Conservation (phyloP, 768 basidiomycete species). For the Cyclocybe cylindracea region DNA sequence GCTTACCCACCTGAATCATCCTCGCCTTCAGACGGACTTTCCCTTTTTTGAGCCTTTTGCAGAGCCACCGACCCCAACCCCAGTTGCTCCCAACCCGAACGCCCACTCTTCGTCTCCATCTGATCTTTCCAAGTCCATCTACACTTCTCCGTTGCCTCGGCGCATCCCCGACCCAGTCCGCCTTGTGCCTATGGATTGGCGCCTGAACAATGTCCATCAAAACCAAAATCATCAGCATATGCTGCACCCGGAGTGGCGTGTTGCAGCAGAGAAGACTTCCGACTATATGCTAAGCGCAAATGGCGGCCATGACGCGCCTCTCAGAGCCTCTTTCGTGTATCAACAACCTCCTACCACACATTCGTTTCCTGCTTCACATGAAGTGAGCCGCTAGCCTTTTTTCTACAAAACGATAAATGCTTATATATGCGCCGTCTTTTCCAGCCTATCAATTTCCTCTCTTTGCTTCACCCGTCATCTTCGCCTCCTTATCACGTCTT, state of each 20-base stretch:
- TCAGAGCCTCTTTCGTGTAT: constrained; percentile 30
- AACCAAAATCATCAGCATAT: constrained; percentile 29
- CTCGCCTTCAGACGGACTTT: constrained; percentile 18
- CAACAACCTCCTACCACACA: constrained; percentile 28
- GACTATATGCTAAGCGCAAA: constrained; percentile 27
- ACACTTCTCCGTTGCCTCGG: constrained; percentile 32
- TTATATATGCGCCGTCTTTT: constrained; percentile 18
- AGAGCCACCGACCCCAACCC: constrained; percentile 40
- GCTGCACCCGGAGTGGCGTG: constrained; percentile 44
- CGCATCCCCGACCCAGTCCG: constrained; percentile 25
- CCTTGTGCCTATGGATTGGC: constrained; percentile 36
- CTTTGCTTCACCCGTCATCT: constrained; percentile 81
- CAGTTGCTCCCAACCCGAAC: constrained; percentile 23
- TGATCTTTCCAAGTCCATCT: constrained; percentile 25
- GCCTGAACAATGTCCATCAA: constrained; percentile 30
- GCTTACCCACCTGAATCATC: constrained; percentile 21
- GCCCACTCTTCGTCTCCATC: constrained; percentile 22
- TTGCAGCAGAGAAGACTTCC: constrained; percentile 33
- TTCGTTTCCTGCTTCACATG: constrained; percentile 37
- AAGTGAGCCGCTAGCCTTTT: constrained; percentile 42
- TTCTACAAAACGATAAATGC: constrained; percentile 12
- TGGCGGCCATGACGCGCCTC: constrained; percentile 23
- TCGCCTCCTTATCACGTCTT: constrained; percentile 83
- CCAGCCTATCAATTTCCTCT: constrained; percentile 89
- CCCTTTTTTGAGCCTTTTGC: constrained; percentile 57